These are phyloP conservation scores for Naganishia friedmannii DNA, from an alignment of 768 basidiomycete genomes.

Conservation along the genomic window DNA sequence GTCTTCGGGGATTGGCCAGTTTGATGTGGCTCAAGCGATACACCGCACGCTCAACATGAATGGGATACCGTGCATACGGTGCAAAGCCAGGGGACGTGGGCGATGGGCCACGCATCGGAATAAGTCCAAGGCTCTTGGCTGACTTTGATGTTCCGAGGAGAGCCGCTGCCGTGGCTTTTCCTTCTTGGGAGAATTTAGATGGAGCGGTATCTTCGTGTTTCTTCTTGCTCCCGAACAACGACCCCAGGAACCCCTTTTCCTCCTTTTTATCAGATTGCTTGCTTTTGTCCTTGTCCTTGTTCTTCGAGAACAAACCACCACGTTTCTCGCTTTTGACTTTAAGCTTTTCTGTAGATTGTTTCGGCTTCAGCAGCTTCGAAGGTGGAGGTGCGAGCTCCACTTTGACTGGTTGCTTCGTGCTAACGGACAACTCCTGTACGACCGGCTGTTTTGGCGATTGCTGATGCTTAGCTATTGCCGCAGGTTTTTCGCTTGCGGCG, in stretches of 20 bases:
- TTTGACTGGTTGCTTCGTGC: neutral
- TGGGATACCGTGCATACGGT: constrained; percentile 78
- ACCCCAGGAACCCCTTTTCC: constrained; percentile 80
- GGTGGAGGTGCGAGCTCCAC: constrained; percentile 18
- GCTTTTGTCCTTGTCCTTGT: constrained; percentile 34
- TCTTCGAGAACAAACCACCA: constrained; percentile 31
- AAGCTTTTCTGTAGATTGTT: constrained; percentile 26
- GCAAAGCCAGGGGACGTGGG: constrained; percentile 51
- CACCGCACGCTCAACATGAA: constrained; percentile 96
- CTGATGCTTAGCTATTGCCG: neutral
- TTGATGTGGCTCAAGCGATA: constrained; percentile 98
- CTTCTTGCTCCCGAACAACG: constrained; percentile 82
- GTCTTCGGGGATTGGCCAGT: constrained; percentile 90
- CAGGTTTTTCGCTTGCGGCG: constrained; percentile 11
- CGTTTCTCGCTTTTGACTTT: constrained; percentile 41
- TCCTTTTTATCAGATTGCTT: constrained; percentile 49
- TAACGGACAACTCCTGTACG: neutral
- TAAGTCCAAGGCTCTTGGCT: constrained; percentile 58
- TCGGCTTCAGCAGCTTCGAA: constrained; percentile 19
- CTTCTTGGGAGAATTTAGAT: constrained; percentile 54
- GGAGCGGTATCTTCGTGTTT: constrained; percentile 61
- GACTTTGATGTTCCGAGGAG: constrained; percentile 79
- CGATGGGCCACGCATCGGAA: constrained; percentile 46
- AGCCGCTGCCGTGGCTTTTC: constrained; percentile 81
- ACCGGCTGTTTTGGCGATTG: neutral